phyloP scores from a whole-genome alignment of 352 stramenopile genomes.

The Phytophthora pinifolia region DNA sequence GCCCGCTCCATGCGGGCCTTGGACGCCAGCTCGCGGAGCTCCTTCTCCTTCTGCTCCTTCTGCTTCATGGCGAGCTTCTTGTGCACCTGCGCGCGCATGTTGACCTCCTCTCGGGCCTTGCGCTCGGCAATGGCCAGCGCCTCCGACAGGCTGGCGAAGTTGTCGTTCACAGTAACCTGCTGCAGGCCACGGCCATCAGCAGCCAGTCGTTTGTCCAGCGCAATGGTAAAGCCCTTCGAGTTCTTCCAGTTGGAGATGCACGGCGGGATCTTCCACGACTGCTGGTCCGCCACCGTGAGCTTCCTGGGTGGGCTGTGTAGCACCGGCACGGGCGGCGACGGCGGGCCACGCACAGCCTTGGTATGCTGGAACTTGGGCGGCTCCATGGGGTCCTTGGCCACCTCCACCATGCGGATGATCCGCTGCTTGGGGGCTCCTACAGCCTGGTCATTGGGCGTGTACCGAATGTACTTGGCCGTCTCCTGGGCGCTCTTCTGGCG shows the following conservation, averaged over 20 bases:
- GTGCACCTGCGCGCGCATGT: slow-evolving; percentile 91
- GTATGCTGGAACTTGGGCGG: slow-evolving; percentile 99
- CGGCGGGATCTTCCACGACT: slow-evolving; percentile 99
- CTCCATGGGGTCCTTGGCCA: slow-evolving; percentile 99
- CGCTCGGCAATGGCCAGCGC: slow-evolving; percentile 97
- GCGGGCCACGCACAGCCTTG: slow-evolving; percentile 92
- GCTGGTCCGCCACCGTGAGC: slow-evolving; percentile 92
- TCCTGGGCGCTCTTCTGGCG: slow-evolving; percentile 93
- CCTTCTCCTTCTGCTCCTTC: slow-evolving; percentile 96
- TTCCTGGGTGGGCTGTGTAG: slow-evolving; percentile 93
- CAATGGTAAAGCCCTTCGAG: slow-evolving; percentile 98
- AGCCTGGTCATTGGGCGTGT: slow-evolving; percentile 84
- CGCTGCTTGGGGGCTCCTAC: slow-evolving; percentile 80
- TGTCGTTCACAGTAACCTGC: slow-evolving; percentile 97
- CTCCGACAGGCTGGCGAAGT: slow-evolving; percentile 98
- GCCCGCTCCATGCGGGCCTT: slow-evolving; percentile 93
- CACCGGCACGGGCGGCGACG: slow-evolving; percentile 91
- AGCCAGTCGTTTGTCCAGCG: slow-evolving; percentile 98
- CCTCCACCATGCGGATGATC: slow-evolving; percentile 99
- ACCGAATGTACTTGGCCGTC: slow-evolving; percentile 79
- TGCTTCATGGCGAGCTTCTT: slow-evolving; percentile 91
- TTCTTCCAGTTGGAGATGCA: slow-evolving; percentile 99
- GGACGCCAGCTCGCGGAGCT: slow-evolving; percentile 93
- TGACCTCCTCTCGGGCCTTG: slow-evolving; percentile 97
- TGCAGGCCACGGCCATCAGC: slow-evolving; percentile 96